Evolutionary conservation across 2,329 filamentous ascomycete genomes (phyloP).

Genomic region (Ustilaginoidea virens): DNA sequence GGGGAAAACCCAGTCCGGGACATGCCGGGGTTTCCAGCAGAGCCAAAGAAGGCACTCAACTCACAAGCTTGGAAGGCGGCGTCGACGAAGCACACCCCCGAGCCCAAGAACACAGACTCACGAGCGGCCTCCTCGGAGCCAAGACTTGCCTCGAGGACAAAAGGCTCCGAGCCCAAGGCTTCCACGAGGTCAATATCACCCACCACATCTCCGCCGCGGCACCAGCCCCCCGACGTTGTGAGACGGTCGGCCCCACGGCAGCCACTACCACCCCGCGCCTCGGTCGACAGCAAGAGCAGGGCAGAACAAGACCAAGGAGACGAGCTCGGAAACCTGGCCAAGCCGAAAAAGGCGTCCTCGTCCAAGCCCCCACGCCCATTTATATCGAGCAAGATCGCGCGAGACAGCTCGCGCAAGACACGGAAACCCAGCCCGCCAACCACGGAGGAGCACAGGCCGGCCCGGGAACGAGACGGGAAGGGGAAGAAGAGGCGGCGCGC

Average conservation of each 20-base stretch:
- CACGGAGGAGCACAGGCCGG: conserved; percentile 13
- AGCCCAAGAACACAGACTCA: too few species aligned
- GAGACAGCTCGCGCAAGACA: conserved; percentile 9
- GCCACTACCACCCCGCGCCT: conserved; percentile 2
- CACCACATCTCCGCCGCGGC: too few species aligned
- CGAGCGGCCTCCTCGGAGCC: too few species aligned
- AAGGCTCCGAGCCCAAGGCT: too few species aligned
- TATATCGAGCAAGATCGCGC: conserved; percentile 7
- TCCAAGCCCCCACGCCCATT: conserved; percentile 5
- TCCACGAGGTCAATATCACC: too few species aligned
- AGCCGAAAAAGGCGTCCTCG: conserved; percentile 7
- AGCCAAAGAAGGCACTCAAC: too few species aligned
- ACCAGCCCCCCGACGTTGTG: not conserved
- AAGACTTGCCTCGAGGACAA: too few species aligned
- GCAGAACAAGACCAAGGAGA: conserved; percentile 3
- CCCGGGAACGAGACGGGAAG: conserved; percentile 8
- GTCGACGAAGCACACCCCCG: not conserved
- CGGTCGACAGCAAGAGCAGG: conserved; percentile 1
- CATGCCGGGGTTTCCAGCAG: too few species aligned
- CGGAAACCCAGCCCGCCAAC: conserved; percentile 15
- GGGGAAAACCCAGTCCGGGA: too few species aligned
- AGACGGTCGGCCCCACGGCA: conserved; percentile 2
- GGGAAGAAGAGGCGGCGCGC: conserved; percentile 4
- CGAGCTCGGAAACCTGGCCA: conserved; percentile 1
- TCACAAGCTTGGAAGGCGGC: too few species aligned